phyloP scores from a whole-genome alignment of 2,329 filamentous ascomycete genomes.

The Talaromyces funiculosus region DNA sequence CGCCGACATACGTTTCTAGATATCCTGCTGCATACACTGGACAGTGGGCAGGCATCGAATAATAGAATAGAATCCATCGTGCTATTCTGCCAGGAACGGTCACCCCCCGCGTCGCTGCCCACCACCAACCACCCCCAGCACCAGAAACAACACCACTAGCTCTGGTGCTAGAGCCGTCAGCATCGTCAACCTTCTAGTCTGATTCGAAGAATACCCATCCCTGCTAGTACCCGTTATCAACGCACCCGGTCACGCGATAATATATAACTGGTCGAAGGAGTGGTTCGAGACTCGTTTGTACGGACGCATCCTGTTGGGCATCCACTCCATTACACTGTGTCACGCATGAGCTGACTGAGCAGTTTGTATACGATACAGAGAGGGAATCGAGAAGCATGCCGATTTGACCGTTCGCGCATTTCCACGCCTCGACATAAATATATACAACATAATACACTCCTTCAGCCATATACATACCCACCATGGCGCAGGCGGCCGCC shows the following conservation, averaged over 20 bases:
- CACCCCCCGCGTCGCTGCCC: neutral
- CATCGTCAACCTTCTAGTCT: neutral
- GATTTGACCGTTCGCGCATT: neutral
- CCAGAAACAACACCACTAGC: neutral
- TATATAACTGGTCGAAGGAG: neutral
- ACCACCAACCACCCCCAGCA: neutral
- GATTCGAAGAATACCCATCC: neutral
- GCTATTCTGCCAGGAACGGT: neutral
- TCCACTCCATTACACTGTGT: neutral
- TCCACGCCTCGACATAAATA: neutral
- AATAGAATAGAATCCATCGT: neutral
- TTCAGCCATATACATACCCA: neutral
- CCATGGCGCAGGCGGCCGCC: slow-evolving; percentile 4
- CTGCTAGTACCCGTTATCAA: neutral
- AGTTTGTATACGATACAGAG: neutral
- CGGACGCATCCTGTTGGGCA: neutral
- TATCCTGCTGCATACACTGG: neutral
- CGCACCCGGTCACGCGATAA: neutral
- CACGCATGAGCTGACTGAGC: neutral
- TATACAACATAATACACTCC: neutral
- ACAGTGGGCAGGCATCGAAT: neutral
- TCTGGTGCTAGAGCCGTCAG: neutral
- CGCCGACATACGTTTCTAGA: neutral
- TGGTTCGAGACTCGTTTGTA: neutral
- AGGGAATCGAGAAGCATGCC: neutral